Conservation (phyloP, 441 rosid species). For the Populus hybrid region DNA sequence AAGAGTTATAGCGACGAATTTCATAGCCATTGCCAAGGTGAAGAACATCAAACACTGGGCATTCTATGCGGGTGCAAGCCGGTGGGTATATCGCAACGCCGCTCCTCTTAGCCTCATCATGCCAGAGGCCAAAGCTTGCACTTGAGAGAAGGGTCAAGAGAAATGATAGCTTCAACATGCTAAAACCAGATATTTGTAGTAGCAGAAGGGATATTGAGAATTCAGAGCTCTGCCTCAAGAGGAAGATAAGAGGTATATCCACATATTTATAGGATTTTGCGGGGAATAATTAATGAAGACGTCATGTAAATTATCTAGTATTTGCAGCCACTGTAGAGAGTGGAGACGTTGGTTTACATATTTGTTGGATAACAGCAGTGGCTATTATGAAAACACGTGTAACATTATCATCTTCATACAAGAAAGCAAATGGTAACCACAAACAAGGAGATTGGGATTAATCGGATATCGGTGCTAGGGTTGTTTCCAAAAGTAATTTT, state of each 20-base stretch:
- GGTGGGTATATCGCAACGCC: constrained; percentile 44
- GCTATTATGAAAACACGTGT: neutral
- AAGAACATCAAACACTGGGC: constrained; percentile 57
- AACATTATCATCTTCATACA: neutral
- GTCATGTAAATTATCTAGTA: too few species aligned
- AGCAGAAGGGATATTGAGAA: neutral
- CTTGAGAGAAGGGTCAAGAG: constrained; percentile 51
- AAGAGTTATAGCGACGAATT: constrained; percentile 58
- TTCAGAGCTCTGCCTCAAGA: neutral
- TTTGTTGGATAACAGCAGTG: neutral
- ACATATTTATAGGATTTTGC: neutral
- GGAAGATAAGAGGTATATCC: neutral
- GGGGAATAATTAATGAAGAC: neutral
- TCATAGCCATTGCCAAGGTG: constrained; percentile 61
- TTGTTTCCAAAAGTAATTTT: too few species aligned
- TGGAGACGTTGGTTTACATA: neutral
- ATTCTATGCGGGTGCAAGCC: constrained; percentile 73
- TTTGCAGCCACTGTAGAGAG: too few species aligned
- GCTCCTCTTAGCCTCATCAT: constrained; percentile 6
- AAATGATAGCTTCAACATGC: constrained; percentile 44
- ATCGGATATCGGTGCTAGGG: too few species aligned
- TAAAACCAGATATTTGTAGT: constrained; percentile 35
- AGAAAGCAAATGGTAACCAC: neutral
- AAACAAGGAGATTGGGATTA: neutral
- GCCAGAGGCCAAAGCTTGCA: constrained; percentile 20